phyloP scores from a whole-genome alignment of 176 grass and related monocot species.

The Elymus sibiricus region DNA sequence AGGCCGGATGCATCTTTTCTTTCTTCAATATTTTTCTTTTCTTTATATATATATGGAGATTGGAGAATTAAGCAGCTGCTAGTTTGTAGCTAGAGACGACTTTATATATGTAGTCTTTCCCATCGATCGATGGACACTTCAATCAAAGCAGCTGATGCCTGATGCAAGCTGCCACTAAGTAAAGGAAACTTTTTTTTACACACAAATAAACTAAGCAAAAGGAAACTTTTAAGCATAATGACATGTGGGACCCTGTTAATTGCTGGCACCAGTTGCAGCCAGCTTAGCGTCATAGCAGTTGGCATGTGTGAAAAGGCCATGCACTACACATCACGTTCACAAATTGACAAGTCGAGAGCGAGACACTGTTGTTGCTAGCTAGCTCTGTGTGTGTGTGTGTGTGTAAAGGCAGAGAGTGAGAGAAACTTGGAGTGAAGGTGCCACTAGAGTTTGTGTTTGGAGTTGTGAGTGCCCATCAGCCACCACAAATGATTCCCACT shows the following conservation, averaged over 20 bases:
- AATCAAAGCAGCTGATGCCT: not conserved
- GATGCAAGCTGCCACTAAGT: not conserved
- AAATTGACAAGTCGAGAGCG: conserved; percentile 37
- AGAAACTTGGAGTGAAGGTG: not conserved
- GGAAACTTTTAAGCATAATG: not conserved
- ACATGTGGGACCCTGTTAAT: not conserved
- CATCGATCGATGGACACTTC: not conserved
- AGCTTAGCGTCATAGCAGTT: conserved; percentile 15
- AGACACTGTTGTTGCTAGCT: not conserved
- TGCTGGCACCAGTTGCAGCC: not conserved
- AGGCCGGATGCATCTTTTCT: not conserved
- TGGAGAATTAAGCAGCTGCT: not conserved
- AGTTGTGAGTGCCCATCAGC: not conserved
- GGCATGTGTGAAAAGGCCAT: conserved; percentile 23
- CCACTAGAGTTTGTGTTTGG: not conserved
- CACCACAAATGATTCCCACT: not conserved
- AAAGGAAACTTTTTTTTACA: not conserved
- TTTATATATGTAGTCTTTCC: not conserved
- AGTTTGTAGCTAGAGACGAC: not conserved
- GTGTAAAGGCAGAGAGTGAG: not conserved
- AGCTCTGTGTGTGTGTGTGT: no score
- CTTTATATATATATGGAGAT: not conserved
- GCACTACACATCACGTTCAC: conserved; percentile 3
- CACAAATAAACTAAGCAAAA: not conserved
- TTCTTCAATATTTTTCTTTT: not conserved